Base-by-base conservation (phyloP, 1,284 basidiomycete species). In the Wolfiporia cocos region DNA sequence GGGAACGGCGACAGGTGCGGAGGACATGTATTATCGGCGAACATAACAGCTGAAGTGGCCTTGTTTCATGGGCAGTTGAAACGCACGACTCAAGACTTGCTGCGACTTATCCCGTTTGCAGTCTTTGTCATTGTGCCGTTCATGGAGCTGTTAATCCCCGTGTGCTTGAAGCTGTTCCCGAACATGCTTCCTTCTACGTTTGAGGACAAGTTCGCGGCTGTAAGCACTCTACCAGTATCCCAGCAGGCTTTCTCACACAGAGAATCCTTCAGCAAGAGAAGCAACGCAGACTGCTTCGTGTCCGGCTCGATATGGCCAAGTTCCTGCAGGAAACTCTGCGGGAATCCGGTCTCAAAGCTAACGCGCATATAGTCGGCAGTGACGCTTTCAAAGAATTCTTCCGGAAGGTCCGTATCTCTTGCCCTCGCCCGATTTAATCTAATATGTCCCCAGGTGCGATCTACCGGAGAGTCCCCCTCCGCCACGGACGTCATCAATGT, bases 371-470 rank as follows among this genome's bases (percentile, higher is more conserved):
- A 46, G 80, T 97, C 44, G 90, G 90, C 47, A 89, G 81, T 39
- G 92, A 97, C 49, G 92, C 93, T 42, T 99, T 99, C 76, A 98
- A 98, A 61, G 92, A 97, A 65, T 99, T 99, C 69, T 99, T 99
- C 85, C 82, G 92, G 60, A 99, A 99, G 71, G 85, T 83, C 44
- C 28, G 63, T 47, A 17, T 21, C 14, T 26, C 17, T n/a, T 19
- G 41, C 41, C 28, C 28, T 34, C 32, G 10, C 39, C 44, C 12
- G 22, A n/a, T 33, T 5, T 12, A 23, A 19, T 43, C 39, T 22
- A 47, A 29, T 23, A 22, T 43, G 33, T 35, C 21, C 18, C 3
- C 50, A 86, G 83, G 89, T 98, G 47, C 86, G 95, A 43, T 88
- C 90, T 6, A 99, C 94, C 1, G 95, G 95, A 45, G 95, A 98